phyloP scores from a whole-genome alignment of 108 stramenopile genomes.

The Epithemia pelagica region DNA sequence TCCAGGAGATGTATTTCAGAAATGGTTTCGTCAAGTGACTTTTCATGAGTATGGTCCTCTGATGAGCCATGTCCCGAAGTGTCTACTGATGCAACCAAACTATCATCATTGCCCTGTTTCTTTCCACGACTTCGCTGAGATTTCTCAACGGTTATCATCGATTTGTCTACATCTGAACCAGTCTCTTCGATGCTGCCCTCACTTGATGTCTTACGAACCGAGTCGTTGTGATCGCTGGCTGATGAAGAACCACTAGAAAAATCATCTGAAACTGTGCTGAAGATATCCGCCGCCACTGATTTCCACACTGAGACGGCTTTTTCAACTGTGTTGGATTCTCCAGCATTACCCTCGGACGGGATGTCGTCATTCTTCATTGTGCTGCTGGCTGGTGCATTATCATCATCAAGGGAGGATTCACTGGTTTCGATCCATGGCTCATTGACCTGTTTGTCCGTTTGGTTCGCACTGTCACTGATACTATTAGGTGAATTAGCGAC shows the following conservation, averaged over 20 bases:
- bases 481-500: too few relatives aligned
- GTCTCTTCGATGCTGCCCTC: background rate
- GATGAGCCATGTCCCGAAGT: too few relatives aligned
- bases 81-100: background rate
- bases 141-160: background rate
- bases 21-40: too few relatives aligned
- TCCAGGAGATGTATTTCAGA: too few relatives aligned
- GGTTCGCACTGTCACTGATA: too few relatives aligned
- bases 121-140: background rate
- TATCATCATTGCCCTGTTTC: background rate
- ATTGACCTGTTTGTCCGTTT: too few relatives aligned
- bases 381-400: too few relatives aligned
- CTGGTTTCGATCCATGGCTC: too few relatives aligned
- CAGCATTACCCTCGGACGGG: background rate
- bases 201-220: background rate
- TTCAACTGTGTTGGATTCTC: background rate
- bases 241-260: background rate
- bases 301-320: slow-evolving; percentile 1
- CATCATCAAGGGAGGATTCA: too few relatives aligned
- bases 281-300: background rate
- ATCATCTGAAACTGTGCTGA: background rate
- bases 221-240: background rate
- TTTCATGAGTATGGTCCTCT: too few relatives aligned
- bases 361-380: background rate
- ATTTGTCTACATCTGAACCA: background rate